Evolutionary conservation across 257 asterid genomes (phyloP).

Genomic region (Nicotiana benthamiana): DNA sequence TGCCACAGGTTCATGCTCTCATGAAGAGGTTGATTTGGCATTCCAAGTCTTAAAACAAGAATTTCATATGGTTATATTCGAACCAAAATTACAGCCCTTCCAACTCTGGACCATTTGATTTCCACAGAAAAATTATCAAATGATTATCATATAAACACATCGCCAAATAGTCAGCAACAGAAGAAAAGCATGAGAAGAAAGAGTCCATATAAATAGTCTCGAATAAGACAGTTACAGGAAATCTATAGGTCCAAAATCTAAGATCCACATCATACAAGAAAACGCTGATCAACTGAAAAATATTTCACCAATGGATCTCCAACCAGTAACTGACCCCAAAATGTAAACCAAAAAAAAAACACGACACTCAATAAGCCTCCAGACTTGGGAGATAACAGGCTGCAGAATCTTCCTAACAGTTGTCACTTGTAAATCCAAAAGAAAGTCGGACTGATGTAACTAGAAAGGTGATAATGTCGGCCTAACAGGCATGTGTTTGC

Average conservation of each 20-base stretch:
- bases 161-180: neutral
- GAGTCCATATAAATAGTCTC: neutral
- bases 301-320: neutral
- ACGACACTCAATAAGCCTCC: conserved; percentile 33
- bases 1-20: neutral
- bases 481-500: neutral
- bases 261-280: conserved; percentile 5
- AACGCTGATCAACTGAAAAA: neutral
- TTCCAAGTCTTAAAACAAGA: neutral
- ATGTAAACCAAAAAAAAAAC: neutral
- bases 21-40: neutral
- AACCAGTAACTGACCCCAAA: neutral
- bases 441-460: conserved; percentile 6
- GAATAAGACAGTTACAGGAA: conserved; percentile 1
- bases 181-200: neutral
- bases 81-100: neutral
- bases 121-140: neutral
- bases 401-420: conserved; percentile 25
- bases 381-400: conserved; percentile 30
- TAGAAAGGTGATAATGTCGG: conserved; percentile 1
- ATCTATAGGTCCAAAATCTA: conserved; percentile 8
- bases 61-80: neutral
- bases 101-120: neutral
- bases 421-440: conserved; percentile 9
- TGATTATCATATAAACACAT: neutral